Evolutionary conservation across 2,329 filamentous ascomycete species (phyloP), one percentile per base, ranked within the genome.

Genomic region (Teratosphaeria zuluensis): DNA sequence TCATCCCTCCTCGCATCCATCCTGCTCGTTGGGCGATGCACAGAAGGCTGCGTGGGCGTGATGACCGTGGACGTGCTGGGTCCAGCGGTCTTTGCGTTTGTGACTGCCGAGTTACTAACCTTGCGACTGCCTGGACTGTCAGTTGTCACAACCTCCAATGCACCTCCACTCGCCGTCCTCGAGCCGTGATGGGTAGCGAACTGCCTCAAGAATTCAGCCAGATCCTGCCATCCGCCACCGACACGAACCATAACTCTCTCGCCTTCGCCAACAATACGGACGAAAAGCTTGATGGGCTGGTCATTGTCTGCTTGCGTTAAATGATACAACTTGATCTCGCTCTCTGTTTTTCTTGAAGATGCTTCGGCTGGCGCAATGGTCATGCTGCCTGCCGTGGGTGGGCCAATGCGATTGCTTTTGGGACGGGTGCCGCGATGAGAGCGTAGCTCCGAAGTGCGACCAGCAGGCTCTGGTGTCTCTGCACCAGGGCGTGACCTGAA

Each of bases 171-270:
- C 21, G 81, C 78, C 32, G 81, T 79, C 52, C 83, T 85, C n/a
- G 89, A 86, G 51, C 89, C 89, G 71, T 99, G 94, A 70, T 99
- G 94, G 60, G 86, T 85, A 7, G 91, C 92, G 68, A 96, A 99
- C 72, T 96, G 90, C 66, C 91, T 88, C 51, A 99, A 80, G 69
- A 96, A 99, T 73, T 97, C 94, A 42, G 89, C 92, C 21, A 99
- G 78, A 73, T 99, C 94, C 14, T 92, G 91, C 94, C 94, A 99
- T n/a, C 94, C 94, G 60, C 94, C 94, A 12, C 94, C 94, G 12
- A 99, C 92, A 38, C 94, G 88, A 7, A 99, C 94, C 94, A 99
- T 97, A 61, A 97, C 91, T 56, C 94, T 85, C 73, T 97, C 91
- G 16, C 89, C 90, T 72, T 96, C 91, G 55, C 94, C 94, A 2